Evolutionary conservation across 306 rosid species (phyloP).

Genomic region (Dryas drummondii): DNA sequence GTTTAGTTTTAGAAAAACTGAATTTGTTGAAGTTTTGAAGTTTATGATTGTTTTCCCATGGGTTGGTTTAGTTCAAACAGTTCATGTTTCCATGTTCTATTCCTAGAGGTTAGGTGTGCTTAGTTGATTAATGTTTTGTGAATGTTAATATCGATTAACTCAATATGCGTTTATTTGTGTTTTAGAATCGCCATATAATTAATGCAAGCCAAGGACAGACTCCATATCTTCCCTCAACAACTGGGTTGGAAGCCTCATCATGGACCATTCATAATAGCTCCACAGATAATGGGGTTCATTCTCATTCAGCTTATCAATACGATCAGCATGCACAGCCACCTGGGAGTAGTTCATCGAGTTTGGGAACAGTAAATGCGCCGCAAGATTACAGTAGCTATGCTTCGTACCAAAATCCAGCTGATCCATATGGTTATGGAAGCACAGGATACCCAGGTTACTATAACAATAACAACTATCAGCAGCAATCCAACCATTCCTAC

Average conservation of each 20-base stretch:
- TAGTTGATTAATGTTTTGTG: background rate
- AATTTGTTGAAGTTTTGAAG: no score
- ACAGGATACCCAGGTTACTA: conserved; percentile 77
- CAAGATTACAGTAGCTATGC: conserved; percentile 87
- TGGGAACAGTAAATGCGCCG: conserved; percentile 79
- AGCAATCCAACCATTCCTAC: conserved; percentile 82
- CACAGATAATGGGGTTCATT: conserved; percentile 58
- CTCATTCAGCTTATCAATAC: conserved; percentile 70
- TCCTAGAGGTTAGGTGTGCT: no score
- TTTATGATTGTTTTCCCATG: background rate
- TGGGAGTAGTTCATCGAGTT: conserved; percentile 76
- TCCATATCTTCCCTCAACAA: conserved; percentile 46
- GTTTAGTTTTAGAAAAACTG: background rate
- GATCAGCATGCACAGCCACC: conserved; percentile 68
- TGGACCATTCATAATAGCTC: conserved; percentile 62
- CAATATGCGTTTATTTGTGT: conserved; percentile 11
- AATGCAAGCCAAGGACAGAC: conserved; percentile 61
- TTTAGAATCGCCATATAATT: conserved; percentile 52
- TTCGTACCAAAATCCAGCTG: conserved; percentile 75
- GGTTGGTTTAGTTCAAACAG: background rate
- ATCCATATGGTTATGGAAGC: conserved; percentile 91
- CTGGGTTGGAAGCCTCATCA: conserved; percentile 60
- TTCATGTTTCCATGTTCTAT: background rate
- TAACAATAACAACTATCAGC: conserved; percentile 79
- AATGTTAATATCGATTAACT: background rate